Conservation (phyloP, 495 filamentous ascomycete species). For the Daldinia concentrica region DNA sequence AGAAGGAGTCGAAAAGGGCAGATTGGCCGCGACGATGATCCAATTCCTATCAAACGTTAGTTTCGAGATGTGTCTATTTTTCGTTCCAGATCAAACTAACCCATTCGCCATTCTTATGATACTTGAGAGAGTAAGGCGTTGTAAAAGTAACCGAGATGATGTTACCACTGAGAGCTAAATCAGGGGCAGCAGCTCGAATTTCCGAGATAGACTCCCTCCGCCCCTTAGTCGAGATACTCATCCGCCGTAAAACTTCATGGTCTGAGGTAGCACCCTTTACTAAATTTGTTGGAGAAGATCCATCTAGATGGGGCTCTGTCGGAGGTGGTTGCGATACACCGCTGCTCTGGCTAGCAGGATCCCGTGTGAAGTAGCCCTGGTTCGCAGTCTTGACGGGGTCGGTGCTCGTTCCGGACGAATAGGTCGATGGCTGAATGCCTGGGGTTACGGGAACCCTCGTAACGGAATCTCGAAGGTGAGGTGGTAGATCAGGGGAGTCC, state of each 20-base stretch:
- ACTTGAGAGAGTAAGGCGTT: slow-evolving; percentile 78
- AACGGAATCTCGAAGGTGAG: slow-evolving; percentile 47
- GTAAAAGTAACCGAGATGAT: slow-evolving; percentile 89
- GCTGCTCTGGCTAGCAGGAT: slow-evolving; percentile 43
- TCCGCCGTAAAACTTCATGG: slow-evolving; percentile 69
- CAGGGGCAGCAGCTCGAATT: slow-evolving; percentile 68
- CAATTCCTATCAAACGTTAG: slow-evolving; percentile 64
- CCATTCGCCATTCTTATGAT: slow-evolving; percentile 76
- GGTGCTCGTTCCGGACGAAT: slow-evolving; percentile 40
- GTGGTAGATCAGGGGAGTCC: slow-evolving; percentile 45
- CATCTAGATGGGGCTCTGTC: slow-evolving; percentile 1
- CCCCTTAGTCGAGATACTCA: slow-evolving; percentile 62
- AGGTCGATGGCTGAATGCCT: slow-evolving; percentile 53
- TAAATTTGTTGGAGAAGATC: slow-evolving; percentile 56
- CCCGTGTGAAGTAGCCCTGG: slow-evolving; percentile 53
- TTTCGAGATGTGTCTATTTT: background rate
- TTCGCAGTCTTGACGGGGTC: slow-evolving; percentile 35
- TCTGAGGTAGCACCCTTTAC: slow-evolving; percentile 63
- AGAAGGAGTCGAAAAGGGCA: slow-evolving; percentile 87
- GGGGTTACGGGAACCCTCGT: slow-evolving; percentile 61
- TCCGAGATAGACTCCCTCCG: slow-evolving; percentile 63
- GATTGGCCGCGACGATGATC: slow-evolving; percentile 83
- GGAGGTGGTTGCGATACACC: slow-evolving; percentile 23
- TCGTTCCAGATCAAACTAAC: slow-evolving; percentile 56
- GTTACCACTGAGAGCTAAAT: slow-evolving; percentile 76